phyloP scores from a whole-genome alignment of 495 filamentous ascomycete species.

The Pseudomonodictys pantanalensis region DNA sequence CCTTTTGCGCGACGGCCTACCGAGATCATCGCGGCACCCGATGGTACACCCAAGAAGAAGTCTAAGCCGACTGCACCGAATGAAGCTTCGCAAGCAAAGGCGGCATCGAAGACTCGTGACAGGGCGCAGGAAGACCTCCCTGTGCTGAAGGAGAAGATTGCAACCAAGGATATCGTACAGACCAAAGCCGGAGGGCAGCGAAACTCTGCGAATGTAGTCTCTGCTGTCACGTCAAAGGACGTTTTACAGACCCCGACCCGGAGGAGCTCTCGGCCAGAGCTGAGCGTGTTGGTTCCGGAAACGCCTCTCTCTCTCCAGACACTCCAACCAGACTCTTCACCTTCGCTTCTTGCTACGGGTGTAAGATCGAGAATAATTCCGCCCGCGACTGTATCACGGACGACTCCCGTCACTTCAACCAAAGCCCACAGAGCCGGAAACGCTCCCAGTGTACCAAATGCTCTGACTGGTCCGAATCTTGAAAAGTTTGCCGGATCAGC shows the following conservation, averaged over 20 bases:
- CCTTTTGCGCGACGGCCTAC: not conserved
- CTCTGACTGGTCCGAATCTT: not conserved
- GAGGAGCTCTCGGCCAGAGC: not conserved
- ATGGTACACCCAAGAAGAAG: conserved; percentile 3
- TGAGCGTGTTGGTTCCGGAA: not conserved
- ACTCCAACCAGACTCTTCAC: not conserved
- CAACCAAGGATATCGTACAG: too few relatives aligned
- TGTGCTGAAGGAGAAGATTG: too few relatives aligned
- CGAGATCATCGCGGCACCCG: not conserved
- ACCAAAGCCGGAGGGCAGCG: too few relatives aligned
- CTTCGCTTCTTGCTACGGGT: too few relatives aligned
- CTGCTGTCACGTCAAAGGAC: not conserved
- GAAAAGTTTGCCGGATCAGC: not conserved
- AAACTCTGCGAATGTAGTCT: too few relatives aligned
- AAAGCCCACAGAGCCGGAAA: not conserved
- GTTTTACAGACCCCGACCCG: not conserved
- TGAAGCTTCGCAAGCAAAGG: not conserved
- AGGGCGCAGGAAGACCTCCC: too few relatives aligned
- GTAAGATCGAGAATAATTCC: not conserved
- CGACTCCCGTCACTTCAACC: not conserved
- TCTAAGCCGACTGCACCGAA: not conserved
- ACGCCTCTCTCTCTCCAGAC: not conserved
- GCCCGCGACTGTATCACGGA: not conserved
- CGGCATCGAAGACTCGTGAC: too few relatives aligned
- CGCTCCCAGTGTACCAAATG: not conserved